Percentiles rank a stretch among this genome's conserved stretches.
Conservation (phyloP, 2,329 filamentous ascomycete genomes). For the Sarocladiaceae sp. region DNA sequence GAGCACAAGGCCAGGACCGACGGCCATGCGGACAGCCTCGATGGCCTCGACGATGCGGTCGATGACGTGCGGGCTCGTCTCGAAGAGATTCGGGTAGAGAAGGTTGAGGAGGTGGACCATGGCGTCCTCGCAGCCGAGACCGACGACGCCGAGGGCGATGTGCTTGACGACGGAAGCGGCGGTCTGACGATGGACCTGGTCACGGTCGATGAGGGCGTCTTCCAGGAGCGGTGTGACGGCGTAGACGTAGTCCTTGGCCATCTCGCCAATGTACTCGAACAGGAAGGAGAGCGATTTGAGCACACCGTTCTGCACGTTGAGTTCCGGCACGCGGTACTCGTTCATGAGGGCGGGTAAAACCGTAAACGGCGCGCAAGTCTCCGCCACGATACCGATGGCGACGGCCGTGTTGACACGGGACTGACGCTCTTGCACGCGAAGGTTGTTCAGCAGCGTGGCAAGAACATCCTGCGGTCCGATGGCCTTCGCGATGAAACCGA, state of each 20-base stretch:
- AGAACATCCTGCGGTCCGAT: constrained; percentile 97
- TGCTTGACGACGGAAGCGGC: constrained; percentile 97
- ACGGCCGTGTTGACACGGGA: constrained; percentile 98
- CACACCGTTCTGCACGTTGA: constrained; percentile 98
- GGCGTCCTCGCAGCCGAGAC: constrained; percentile 93
- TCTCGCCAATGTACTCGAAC: constrained; percentile 98
- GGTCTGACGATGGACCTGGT: constrained; percentile 96
- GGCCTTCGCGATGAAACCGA: constrained; percentile 98
- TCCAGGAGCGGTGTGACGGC: constrained; percentile 93
- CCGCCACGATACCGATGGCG: constrained; percentile 95
- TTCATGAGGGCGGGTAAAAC: constrained; percentile 99
- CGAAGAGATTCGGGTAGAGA: constrained; percentile 93
- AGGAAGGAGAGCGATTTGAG: constrained; percentile 95
- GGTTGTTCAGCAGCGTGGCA: constrained; percentile 90
- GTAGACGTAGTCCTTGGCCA: constrained; percentile 99
- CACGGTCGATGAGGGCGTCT: constrained; percentile 93
- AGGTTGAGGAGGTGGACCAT: constrained; percentile 98
- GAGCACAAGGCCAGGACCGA: constrained; percentile 86
- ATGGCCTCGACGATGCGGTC: constrained; percentile 97
- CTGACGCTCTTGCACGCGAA: constrained; percentile 94
- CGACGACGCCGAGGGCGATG: constrained; percentile 93
- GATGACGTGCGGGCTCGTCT: constrained; percentile 96
- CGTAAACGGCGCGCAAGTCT: constrained; percentile 97
- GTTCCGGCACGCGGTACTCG: constrained; percentile 94
- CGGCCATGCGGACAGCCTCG: constrained; percentile 87